phyloP scores from a whole-genome alignment of 768 basidiomycete species.

The Amanita pallidorosea region DNA sequence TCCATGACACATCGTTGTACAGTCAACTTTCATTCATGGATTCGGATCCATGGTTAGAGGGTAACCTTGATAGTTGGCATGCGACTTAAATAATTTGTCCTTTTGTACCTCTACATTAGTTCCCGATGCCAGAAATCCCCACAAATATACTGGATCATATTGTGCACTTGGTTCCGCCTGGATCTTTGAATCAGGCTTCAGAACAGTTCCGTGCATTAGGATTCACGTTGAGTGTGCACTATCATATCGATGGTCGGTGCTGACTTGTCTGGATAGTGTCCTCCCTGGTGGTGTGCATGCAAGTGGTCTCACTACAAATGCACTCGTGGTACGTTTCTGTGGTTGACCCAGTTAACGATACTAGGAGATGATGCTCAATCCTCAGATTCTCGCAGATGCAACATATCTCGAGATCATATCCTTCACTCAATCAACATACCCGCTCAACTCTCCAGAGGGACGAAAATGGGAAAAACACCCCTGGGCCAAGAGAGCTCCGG shows the following conservation, averaged over 20 bases:
- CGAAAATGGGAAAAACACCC: conserved; percentile 21
- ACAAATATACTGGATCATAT: conserved; percentile 51
- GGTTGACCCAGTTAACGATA: neutral
- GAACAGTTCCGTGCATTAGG: conserved; percentile 48
- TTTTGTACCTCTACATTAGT: neutral
- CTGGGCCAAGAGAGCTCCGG: conserved; percentile 45
- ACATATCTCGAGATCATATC: conserved; percentile 62
- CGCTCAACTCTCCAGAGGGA: conserved; percentile 18
- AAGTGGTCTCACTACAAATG: conserved; percentile 52
- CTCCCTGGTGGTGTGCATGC: conserved; percentile 57
- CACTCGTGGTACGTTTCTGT: conserved; percentile 39
- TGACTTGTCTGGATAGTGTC: conserved; percentile 30
- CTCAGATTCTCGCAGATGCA: conserved; percentile 43
- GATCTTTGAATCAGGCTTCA: conserved; percentile 36
- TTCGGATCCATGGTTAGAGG: neutral
- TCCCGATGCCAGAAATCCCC: conserved; percentile 7
- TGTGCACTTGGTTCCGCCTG: conserved; percentile 61
- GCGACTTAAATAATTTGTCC: too few relatives aligned
- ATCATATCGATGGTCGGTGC: neutral
- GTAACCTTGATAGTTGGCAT: neutral
- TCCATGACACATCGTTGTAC: neutral
- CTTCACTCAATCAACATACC: conserved; percentile 52
- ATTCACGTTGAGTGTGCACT: conserved; percentile 41
- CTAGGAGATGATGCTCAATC: neutral
- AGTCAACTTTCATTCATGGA: neutral